phyloP scores from a whole-genome alignment of 305 asterid species.

The Rubia occidens region DNA sequence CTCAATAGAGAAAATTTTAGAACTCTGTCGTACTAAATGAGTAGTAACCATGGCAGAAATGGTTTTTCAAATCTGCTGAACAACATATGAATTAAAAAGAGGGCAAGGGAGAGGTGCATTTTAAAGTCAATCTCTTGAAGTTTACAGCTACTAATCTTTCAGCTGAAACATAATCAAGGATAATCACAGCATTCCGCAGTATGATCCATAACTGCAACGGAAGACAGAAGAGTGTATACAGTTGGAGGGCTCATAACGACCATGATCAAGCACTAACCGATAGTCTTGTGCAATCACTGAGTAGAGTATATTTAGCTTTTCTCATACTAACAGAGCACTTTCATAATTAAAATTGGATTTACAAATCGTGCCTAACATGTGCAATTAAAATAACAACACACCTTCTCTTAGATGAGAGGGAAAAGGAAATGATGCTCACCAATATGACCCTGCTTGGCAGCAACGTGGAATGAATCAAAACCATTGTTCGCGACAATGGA shows the following conservation, averaged over 20 bases:
- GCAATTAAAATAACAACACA: not conserved
- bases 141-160: not conserved
- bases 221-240: not conserved
- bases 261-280: not conserved
- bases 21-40: not conserved
- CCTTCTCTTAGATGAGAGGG: not conserved
- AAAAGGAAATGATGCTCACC: constrained; percentile 35
- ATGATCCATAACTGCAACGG: not conserved
- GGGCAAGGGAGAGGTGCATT: not conserved
- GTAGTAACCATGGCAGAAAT: not conserved
- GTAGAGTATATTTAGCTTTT: not conserved
- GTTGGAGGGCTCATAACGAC: not conserved
- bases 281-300: not conserved
- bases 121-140: not conserved
- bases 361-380: not conserved
- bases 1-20: too few species aligned
- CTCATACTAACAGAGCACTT: not conserved
- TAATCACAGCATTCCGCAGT: not conserved
- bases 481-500: constrained; percentile 73
- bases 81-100: not conserved
- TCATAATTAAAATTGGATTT: not conserved
- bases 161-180: not conserved
- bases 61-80: not conserved
- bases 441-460: constrained; percentile 83
- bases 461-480: constrained; percentile 82